Conservation (phyloP, 2,329 filamentous ascomycete species). For the Diaporthe velutina region DNA sequence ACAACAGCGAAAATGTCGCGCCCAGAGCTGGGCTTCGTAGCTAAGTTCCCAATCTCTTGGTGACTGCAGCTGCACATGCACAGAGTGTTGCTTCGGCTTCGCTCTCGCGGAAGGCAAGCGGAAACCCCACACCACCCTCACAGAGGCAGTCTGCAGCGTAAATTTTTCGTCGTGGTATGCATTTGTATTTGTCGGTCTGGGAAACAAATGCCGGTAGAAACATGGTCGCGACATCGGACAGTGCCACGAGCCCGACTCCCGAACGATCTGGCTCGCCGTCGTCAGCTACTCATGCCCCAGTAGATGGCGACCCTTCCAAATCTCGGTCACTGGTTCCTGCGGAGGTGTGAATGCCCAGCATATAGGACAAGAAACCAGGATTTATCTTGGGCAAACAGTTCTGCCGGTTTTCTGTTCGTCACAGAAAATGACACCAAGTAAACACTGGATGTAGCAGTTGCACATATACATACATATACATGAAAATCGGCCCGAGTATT, state of each 20-base stretch:
- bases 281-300: background rate
- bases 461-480: background rate
- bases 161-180: background rate
- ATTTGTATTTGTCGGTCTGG: background rate
- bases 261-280: background rate
- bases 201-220: conserved; percentile 19
- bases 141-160: background rate
- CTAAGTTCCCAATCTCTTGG: conserved; percentile 23
- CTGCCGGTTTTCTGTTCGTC: background rate
- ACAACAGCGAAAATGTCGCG: conserved; percentile 18
- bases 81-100: conserved; percentile 13
- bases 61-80: background rate
- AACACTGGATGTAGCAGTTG: background rate
- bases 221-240: conserved; percentile 5
- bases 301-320: too few relatives aligned
- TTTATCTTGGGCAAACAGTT: background rate
- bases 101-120: conserved; percentile 16
- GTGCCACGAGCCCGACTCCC: background rate
- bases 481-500: too few relatives aligned
- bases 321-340: background rate
- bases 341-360: background rate
- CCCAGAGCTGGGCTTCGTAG: conserved; percentile 24
- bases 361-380: background rate
- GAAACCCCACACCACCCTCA: conserved; percentile 21
- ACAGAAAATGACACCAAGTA: background rate